A percentile compares a stretch with the other conserved stretches of the same genome.
These are phyloP conservation scores for Fusarium miscanthi DNA, from an alignment of 2,329 filamentous ascomycete species.

Conservation along the genomic window DNA sequence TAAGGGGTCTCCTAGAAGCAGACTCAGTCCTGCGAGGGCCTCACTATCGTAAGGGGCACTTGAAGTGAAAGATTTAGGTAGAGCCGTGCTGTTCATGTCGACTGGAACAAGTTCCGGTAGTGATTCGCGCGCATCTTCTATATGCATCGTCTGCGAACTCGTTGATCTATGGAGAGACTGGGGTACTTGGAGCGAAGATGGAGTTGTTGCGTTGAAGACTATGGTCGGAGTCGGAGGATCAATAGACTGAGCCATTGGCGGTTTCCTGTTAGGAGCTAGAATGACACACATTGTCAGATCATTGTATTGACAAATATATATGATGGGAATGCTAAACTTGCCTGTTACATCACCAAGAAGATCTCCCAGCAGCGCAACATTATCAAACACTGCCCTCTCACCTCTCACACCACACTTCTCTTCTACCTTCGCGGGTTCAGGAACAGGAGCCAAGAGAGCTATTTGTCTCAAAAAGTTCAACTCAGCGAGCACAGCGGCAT, in stretches of 20 bases:
- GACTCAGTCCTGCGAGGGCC: conserved; percentile 4
- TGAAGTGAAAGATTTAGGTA: not conserved
- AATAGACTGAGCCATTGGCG: not conserved
- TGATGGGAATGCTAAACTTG: not conserved
- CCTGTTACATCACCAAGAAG: conserved; percentile 18
- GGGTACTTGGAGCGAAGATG: not conserved
- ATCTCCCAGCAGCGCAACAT: conserved; percentile 35
- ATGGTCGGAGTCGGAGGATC: not conserved
- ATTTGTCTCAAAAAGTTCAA: conserved; percentile 45
- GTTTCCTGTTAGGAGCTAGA: not conserved
- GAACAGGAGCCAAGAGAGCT: conserved; percentile 21
- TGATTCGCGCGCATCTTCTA: not conserved
- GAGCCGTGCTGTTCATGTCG: not conserved
- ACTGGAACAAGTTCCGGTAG: conserved; percentile 24
- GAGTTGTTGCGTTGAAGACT: not conserved
- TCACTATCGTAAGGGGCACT: not conserved
- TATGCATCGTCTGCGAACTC: conserved; percentile 2
- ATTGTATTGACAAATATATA: not conserved
- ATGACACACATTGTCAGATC: not conserved
- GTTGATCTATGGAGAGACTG: not conserved
- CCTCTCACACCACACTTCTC: not conserved
- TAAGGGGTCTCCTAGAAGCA: conserved; percentile 17
- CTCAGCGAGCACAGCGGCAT: conserved; percentile 46
- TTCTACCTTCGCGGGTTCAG: not conserved
- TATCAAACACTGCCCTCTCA: conserved; percentile 20